Evolutionary conservation across 805 yeast species (phyloP), one percentile per base, ranked within the genome.

Genomic region (Yarrowia sp.): DNA sequence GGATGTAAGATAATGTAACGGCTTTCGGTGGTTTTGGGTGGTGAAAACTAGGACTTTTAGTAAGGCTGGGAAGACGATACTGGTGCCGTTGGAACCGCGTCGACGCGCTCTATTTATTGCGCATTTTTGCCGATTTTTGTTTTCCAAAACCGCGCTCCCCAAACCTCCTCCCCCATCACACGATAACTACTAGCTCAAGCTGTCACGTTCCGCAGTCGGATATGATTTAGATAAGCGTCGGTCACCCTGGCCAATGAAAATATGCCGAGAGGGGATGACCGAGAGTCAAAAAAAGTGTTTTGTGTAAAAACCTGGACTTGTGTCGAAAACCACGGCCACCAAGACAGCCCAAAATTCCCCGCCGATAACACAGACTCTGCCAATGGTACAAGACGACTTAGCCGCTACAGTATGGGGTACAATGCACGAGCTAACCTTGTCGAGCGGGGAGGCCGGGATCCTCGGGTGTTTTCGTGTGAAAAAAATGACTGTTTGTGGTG

Each of bases 1-100:
- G 58, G 58, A 51, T 51, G 58, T 51, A 51, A 51, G 58, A 51
- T 51, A 51, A 51, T 51, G 58, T 51, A 51, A 33, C 58, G 58
- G 56, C 14, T 22, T 39, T 9, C 10, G 24, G 18, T 6, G 22
- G 13, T 16, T 18, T 24, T n/a, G 35, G 22, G 18, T 13, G 7
- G 1, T 21, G 8, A 3, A 18, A 1, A n/a, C 6, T 19, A 13
- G 13, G 3, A 24, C 7, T 41, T 4, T n/a, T 19, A 21, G 47
- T 9, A 4, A 4, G 7, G 14, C 13, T 3, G 12, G 14, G 21
- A 32, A 0, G 8, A 7, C 10, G 10, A 10, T 8, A 6, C 10
- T 6, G 10, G 2, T 21, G 12, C 3, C 1, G 6, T 13, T 4
- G 25, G 9, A 10, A n/a, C 3, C 24, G 9, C 6, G 13, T 0